phyloP scores from a whole-genome alignment of 352 stramenopile species.

The Globisporangium perplexum region DNA sequence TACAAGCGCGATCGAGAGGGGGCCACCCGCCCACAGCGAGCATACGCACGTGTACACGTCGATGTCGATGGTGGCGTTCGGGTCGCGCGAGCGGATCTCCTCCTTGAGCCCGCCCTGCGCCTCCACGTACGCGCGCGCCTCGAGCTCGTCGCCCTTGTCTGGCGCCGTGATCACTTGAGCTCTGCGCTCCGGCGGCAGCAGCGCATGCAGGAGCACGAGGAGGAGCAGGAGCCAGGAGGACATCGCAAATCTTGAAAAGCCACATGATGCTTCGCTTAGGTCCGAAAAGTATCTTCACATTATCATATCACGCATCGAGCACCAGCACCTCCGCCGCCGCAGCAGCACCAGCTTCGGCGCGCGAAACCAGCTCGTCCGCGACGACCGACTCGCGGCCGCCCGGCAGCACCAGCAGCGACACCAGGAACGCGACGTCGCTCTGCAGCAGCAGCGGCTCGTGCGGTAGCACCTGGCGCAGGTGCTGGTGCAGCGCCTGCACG shows the following conservation, averaged over 20 bases:
- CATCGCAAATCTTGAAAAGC: neutral
- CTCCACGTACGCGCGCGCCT: conserved; percentile 40
- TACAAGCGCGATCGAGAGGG: neutral
- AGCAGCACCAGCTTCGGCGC: neutral
- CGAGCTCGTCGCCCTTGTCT: conserved; percentile 65
- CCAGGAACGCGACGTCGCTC: conserved; percentile 35
- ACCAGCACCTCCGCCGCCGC: too few relatives aligned
- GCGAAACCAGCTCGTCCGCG: conserved; percentile 7
- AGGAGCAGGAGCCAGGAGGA: neutral
- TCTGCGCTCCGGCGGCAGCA: neutral
- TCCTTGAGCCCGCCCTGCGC: conserved; percentile 34
- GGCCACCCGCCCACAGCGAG: too few relatives aligned
- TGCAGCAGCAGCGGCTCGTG: conserved; percentile 53
- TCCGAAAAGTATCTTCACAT: too few relatives aligned
- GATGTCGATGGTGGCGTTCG: conserved; percentile 44
- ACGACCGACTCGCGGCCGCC: conserved; percentile 13
- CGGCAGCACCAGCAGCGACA: conserved; percentile 19
- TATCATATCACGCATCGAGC: too few relatives aligned
- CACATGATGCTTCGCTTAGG: neutral
- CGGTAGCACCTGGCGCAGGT: conserved; percentile 34
- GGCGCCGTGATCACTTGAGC: conserved; percentile 58
- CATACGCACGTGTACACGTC: conserved; percentile 60
- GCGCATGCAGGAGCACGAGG: neutral
- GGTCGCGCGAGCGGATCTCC: conserved; percentile 33
- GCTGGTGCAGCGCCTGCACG: conserved; percentile 31